These are phyloP conservation scores for Bremia lactucae DNA, from an alignment of 352 stramenopile genomes.

Conservation along the genomic window DNA sequence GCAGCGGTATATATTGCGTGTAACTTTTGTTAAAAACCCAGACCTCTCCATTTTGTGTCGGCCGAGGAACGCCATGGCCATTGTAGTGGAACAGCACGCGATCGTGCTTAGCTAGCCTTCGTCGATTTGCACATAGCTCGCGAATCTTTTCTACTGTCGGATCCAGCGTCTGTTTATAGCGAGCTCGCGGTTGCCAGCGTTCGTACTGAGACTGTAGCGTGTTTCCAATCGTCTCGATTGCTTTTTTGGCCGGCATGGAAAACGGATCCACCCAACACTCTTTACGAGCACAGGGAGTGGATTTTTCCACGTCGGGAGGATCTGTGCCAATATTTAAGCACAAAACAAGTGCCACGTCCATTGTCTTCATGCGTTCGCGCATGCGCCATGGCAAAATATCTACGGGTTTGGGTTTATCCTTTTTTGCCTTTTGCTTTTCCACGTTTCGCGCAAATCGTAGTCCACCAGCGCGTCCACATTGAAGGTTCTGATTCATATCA, in stretches of 20 bases:
- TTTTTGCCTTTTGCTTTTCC: conserved; percentile 21
- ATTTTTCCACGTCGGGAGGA: conserved; percentile 94
- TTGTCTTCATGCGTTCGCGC: conserved; percentile 84
- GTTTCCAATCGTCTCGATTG: conserved; percentile 93
- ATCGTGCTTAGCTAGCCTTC: conserved; percentile 88
- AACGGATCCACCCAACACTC: conserved; percentile 98
- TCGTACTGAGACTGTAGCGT: conserved; percentile 93
- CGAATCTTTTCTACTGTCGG: conserved; percentile 95
- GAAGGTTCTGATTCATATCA: conserved; percentile 2
- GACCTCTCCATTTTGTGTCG: conserved; percentile 95
- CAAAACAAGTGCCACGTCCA: conserved; percentile 93
- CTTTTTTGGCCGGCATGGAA: conserved; percentile 89
- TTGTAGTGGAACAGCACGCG: conserved; percentile 99
- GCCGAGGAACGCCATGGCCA: conserved; percentile 96
- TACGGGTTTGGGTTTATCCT: conserved; percentile 15
- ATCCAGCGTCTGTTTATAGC: conserved; percentile 92
- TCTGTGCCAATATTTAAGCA: conserved; percentile 98
- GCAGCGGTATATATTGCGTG: conserved; percentile 98
- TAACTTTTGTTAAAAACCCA: conserved; percentile 99
- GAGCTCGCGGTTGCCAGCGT: conserved; percentile 89
- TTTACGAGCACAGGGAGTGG: conserved; percentile 92
- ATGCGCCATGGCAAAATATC: conserved; percentile 78
- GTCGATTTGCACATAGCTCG: conserved; percentile 87
- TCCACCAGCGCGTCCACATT: conserved; percentile 29
- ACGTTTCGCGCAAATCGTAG: conserved; percentile 53